These are phyloP conservation scores for Russula compacta DNA, from an alignment of 768 basidiomycete genomes.

Conservation along the genomic window DNA sequence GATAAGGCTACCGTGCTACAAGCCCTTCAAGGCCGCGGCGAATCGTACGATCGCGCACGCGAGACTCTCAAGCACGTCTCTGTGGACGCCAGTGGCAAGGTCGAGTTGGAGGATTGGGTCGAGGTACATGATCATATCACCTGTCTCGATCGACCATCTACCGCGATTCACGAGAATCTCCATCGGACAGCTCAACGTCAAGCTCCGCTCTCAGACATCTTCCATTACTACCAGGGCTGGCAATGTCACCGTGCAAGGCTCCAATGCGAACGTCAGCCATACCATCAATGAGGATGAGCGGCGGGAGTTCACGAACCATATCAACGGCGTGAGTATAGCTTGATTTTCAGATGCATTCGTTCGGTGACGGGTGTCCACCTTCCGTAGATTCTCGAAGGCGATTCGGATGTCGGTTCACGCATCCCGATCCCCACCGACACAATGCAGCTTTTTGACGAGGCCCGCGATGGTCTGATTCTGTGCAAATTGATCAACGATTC, in stretches of 20 bases:
- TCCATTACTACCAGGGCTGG: constrained; percentile 54
- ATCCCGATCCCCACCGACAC: constrained; percentile 92
- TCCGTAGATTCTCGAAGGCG: constrained; percentile 80
- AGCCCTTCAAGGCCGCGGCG: constrained; percentile 66
- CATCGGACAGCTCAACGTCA: constrained; percentile 60
- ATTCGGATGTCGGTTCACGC: constrained; percentile 70
- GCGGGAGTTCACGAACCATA: constrained; percentile 95
- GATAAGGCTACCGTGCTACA: constrained; percentile 78
- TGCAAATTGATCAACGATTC: constrained; percentile 99
- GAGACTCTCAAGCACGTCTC: constrained; percentile 91
- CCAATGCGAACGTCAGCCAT: constrained; percentile 91
- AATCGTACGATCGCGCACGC: constrained; percentile 83
- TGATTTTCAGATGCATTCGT: background rate
- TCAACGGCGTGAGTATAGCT: constrained; percentile 65
- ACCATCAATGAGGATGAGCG: constrained; percentile 97
- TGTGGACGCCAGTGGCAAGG: constrained; percentile 89
- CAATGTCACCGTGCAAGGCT: constrained; percentile 90
- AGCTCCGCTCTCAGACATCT: constrained; percentile 48
- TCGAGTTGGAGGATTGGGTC: constrained; percentile 97
- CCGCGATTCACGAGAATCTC: background rate
- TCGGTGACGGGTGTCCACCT: background rate
- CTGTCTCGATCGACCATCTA: background rate
- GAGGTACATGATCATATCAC: constrained; percentile 47
- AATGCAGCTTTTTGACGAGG: constrained; percentile 98
- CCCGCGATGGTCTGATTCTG: constrained; percentile 89